A percentile compares a stretch with the other conserved stretches of the same genome.
phyloP scores from a whole-genome alignment of 2,329 filamentous ascomycete species.

The Colletotrichum echinochloae region DNA sequence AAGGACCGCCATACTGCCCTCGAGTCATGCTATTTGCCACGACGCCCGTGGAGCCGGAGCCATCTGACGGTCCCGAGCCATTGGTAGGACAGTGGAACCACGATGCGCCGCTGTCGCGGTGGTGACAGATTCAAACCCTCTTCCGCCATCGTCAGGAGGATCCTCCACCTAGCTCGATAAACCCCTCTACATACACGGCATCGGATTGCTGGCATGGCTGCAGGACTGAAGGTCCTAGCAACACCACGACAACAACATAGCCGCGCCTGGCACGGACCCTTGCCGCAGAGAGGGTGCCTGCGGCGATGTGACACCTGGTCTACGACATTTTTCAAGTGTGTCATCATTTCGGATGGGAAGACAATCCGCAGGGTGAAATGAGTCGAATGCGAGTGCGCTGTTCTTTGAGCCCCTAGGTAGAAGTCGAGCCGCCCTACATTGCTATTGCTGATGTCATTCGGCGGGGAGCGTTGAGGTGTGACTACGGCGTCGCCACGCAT shows the following conservation, averaged over 20 bases:
- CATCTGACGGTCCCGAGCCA: conserved; percentile 24
- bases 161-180: not conserved
- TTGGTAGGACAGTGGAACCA: not conserved
- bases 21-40: not conserved
- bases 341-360: conserved; percentile 7
- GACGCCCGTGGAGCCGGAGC: not conserved
- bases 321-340: conserved; percentile 26
- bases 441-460: not conserved
- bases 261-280: conserved; percentile 25
- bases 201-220: conserved; percentile 7
- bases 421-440: not conserved
- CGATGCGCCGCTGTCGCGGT: not conserved
- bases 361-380: not conserved
- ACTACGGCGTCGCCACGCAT: not conserved
- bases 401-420: not conserved
- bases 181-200: conserved; percentile 3
- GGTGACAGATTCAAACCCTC: conserved; percentile 18
- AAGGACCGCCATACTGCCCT: not conserved
- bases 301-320: conserved; percentile 16
- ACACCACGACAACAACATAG: not conserved
- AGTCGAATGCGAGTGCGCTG: conserved; percentile 18
- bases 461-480: not conserved
- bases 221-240: not conserved
- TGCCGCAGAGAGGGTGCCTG: not conserved
- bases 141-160: conserved; percentile 4